Base-by-base conservation (phyloP, 140 eudicot genomes). In the Senecio squalidus region DNA sequence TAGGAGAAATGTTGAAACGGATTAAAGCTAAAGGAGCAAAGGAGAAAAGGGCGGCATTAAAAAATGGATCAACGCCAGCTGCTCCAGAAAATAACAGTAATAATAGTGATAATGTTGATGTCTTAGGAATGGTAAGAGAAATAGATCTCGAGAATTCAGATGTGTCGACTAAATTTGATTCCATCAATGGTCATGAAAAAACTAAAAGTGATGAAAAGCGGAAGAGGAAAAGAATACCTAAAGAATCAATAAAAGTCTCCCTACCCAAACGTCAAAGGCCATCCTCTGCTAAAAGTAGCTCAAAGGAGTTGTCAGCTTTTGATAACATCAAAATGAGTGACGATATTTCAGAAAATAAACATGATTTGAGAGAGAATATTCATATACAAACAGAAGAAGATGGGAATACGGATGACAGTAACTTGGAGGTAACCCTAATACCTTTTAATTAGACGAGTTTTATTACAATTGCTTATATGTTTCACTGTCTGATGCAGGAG, bases 21-120 rank as follows among this genome's bases (percentile, higher is more conserved):
- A 66, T 92, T 31, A 87, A 84, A 76, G 95, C 98, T 33, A 85
- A 84, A 77, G 87, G 83, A 70, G 69, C 73, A 55, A 92, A 82
- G 80, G 75, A 76, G 51, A 87, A 68, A 74, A 79, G 74, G 60
- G 73, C 31, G 55, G 75, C 39, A n/a, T 59, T 66, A 49, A 79
- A 79, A 75, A 73, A 72, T 41, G 80, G 68, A 68, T 56, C 82
- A 64, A 27, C 59, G 39, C 74, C 69, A 39, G 54, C 72, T 58
- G 76, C 46, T 64, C 62, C 48, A 26, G 58, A 76, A 61, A 77
- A 6, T 55, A 62, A 31, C 33, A 44, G 24, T 53, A 76, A 34
- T 58, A 75, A 62, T 47, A 79, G 23, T 17, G 73, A 65, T 57
- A 82, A 84, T 51, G 52, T 70, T 78, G 95, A 82, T 69, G 69